Evolutionary conservation across 2,329 filamentous ascomycete species (phyloP), one percentile per base, ranked within the genome.

Genomic region (Stagonosporopsis cucurbitacearum): DNA sequence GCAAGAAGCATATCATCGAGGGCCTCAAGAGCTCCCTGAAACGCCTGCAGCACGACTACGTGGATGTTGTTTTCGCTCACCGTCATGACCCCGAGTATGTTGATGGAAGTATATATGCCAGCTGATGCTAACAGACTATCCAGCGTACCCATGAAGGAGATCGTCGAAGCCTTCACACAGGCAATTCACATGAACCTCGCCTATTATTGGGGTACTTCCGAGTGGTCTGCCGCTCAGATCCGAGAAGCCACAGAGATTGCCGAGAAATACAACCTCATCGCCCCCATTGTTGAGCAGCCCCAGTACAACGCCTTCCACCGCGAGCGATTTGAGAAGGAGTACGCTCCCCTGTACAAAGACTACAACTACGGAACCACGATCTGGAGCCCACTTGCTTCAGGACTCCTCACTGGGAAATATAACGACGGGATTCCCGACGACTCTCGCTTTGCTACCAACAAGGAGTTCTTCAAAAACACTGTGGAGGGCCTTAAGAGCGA

Each of bases 21-120:
- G 85, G 84, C 28, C 74, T 86, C 49, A 84, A 86, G 76, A 79
- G 77, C 69, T 84, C 80, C 2, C 74, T 87, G n/a, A 75, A 79
- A 62, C 80, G 87, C 25, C 79, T 90, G 46, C 80, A 87, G 66
- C 80, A 84, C 50, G 82, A 83, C n/a, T 91, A 90, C 66, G 86
- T 88, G 50, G 86, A 88, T 69, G 77, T 88, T 40, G 81, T 88
- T 33, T 84, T 87, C 50, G 85, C 86, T 3, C 86, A 88, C 72
- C 79, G 85, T 23, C 82, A 83, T 15, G 86, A 88, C 55, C 74
- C 77, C 42, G 75, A 74, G 74, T 76, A 68, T 17, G 68, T 47
- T 39, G 30, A 6, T 5, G 30, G 20, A 2, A 22, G 15, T 3
- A 7, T 30, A 17, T n/a, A 17, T 19, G 8, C 25, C 22, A 37